Evolutionary conservation across 805 yeast genomes (phyloP), one percentile per base, ranked within the genome.

Genomic region (Teunomyces cretensis): DNA sequence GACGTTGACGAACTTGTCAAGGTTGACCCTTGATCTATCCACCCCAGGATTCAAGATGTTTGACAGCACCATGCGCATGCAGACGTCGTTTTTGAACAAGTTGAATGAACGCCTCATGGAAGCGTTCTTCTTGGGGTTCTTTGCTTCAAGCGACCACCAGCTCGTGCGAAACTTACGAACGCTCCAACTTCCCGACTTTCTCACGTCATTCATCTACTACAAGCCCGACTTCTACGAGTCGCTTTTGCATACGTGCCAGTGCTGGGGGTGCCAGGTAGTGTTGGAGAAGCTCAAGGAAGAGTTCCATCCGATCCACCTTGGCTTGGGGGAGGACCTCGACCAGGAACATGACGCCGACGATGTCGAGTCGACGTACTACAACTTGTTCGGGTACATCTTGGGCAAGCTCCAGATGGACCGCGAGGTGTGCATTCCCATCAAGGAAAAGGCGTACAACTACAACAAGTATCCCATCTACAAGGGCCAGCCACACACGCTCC

Each of bases 21-120:
- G 63, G 27, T 45, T 68, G 15, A 54, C 60, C 2, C 55, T 67
- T 30, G 70, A 66, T 47, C 62, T 66, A 44, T 58, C 67, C 4
- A 64, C 71, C 0, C 67, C 67, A 1, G 66, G 68, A 3, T 65
- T 64, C 49, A 68, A 68, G 46, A 68, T 65, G 69, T 66, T 64
- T 54, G 70, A 58, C 39, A 55, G 52, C 41, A 56, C 54, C n/a
- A 52, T 59, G 49, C 62, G 61, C 9, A 56, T 66, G 62, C 53
- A 69, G 13, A 60, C 64, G 30, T 15, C 30, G 15, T 47, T 60
- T n/a, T 53, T 67, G 42, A 66, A 67, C 48, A 55, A 64, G 45
- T 47, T 66, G 39, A 66, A 66, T 50, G 65, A 65, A 43, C 50
- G 64, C 36, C 49, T 67, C 9, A 65, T 68, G 59, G 70, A 65